Evolutionary conservation across 805 yeast species (phyloP).

Genomic region (Wickerhamiella galacta): DNA sequence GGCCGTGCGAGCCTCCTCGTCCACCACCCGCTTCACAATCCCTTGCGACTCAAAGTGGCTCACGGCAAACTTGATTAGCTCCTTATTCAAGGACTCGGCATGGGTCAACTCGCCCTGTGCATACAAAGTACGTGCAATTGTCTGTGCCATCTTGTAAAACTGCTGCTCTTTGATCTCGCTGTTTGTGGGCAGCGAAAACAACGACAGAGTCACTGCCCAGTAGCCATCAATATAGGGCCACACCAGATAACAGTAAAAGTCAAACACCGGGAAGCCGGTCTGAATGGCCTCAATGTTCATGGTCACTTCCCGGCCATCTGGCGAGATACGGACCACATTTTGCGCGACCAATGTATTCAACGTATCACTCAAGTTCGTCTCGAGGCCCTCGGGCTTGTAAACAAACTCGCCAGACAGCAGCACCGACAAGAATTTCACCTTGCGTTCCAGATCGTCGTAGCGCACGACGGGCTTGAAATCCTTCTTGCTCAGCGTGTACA

Average conservation of each 20-base stretch:
- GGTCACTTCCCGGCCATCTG: conserved; percentile 11
- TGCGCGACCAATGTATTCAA: conserved; percentile 18
- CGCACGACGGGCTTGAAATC: conserved; percentile 13
- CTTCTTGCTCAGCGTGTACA: conserved; percentile 18
- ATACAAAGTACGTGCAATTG: conserved; percentile 27
- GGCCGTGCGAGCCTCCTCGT: conserved; percentile 10
- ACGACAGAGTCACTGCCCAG: conserved; percentile 25
- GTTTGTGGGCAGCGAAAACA: conserved; percentile 21
- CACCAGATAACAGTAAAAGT: conserved; percentile 26
- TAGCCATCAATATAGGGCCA: conserved; percentile 31
- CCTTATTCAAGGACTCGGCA: conserved; percentile 27
- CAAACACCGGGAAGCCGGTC: conserved; percentile 20
- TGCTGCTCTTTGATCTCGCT: conserved; percentile 16
- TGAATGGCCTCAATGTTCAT: conserved; percentile 10
- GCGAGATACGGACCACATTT: conserved; percentile 15
- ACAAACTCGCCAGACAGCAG: conserved; percentile 27
- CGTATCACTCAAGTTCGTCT: conserved; percentile 19
- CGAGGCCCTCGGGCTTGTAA: conserved; percentile 23
- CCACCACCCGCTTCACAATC: conserved; percentile 15
- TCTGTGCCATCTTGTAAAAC: conserved; percentile 23
- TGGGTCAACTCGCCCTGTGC: conserved; percentile 27
- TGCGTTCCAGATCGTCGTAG: conserved; percentile 16
- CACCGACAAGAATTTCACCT: conserved; percentile 22
- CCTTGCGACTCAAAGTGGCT: conserved; percentile 22
- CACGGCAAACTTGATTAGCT: conserved; percentile 24